These are phyloP conservation scores for Paulownia fortunei DNA, from an alignment of 257 asterid species.

Conservation along the genomic window DNA sequence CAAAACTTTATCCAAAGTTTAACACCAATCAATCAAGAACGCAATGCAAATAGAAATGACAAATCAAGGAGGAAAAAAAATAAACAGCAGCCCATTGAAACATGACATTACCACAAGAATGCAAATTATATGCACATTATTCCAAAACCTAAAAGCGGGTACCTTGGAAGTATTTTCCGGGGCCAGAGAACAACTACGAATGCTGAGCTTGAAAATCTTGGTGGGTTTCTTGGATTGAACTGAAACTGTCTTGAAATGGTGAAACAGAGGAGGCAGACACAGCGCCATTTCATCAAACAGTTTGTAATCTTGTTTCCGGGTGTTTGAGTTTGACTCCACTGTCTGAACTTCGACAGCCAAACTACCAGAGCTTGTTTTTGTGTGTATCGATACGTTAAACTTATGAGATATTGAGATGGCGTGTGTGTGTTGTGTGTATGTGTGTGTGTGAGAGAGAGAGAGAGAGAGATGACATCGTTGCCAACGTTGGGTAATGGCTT, in stretches of 20 bases:
- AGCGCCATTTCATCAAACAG: conserved; percentile 40
- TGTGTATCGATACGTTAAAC: too few relatives aligned
- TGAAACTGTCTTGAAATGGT: conserved; percentile 32
- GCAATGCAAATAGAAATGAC: background rate
- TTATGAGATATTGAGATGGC: background rate
- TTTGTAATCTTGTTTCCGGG: background rate
- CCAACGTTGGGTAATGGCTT: background rate
- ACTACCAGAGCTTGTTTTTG: background rate
- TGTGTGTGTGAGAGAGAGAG: background rate
- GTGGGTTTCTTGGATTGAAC: conserved; percentile 21
- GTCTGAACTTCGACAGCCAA: background rate
- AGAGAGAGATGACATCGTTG: background rate
- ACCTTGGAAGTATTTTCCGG: conserved; percentile 43
- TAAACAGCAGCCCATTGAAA: background rate
- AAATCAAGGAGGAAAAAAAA: background rate
- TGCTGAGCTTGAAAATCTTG: conserved; percentile 21
- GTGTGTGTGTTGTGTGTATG: background rate
- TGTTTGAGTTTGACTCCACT: background rate
- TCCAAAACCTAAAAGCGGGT: background rate
- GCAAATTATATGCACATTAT: background rate
- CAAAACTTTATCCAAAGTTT: background rate
- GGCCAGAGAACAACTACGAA: conserved; percentile 35
- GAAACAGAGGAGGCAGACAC: conserved; percentile 25
- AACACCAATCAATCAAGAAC: background rate
- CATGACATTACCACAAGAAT: background rate